Conservation (phyloP, 1,284 basidiomycete genomes). For the Moesziomyces sp. region DNA sequence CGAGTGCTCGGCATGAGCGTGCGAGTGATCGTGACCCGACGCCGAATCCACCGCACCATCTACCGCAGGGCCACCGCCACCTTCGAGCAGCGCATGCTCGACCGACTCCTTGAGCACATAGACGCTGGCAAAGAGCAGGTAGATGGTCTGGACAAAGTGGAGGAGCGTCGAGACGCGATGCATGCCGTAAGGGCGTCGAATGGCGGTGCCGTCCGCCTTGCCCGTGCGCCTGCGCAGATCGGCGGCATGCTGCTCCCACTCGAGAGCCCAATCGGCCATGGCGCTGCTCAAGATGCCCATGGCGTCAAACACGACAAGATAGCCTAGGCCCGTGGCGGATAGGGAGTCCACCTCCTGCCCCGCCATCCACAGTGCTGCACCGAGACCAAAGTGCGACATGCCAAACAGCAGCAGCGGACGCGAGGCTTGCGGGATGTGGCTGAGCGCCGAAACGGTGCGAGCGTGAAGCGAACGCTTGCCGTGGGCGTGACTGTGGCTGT, state of each 20-base stretch:
- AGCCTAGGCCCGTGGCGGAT: slow-evolving; percentile 87
- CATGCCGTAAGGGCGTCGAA: slow-evolving; percentile 71
- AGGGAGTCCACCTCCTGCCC: slow-evolving; percentile 90
- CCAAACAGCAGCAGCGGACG: slow-evolving; percentile 69
- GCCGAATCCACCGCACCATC: slow-evolving; percentile 26
- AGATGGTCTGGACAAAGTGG: slow-evolving; percentile 87
- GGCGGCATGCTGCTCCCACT: slow-evolving; percentile 42
- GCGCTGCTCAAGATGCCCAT: slow-evolving; percentile 57
- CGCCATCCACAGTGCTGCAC: slow-evolving; percentile 81
- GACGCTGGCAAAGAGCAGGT: slow-evolving; percentile 87
- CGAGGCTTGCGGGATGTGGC: slow-evolving; percentile 65
- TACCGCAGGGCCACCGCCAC: slow-evolving; percentile 8
- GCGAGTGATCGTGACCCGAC: slow-evolving; percentile 42
- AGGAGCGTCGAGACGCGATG: slow-evolving; percentile 80
- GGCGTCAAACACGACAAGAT: slow-evolving; percentile 94
- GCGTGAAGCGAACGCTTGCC: slow-evolving; percentile 24
- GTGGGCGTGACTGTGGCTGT: slow-evolving; percentile 21
- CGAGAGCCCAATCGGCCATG: slow-evolving; percentile 38
- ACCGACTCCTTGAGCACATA: slow-evolving; percentile 94
- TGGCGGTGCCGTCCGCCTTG: slow-evolving; percentile 20
- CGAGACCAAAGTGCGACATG: slow-evolving; percentile 70
- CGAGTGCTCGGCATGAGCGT: slow-evolving; percentile 50
- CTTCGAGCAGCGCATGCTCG: slow-evolving; percentile 65
- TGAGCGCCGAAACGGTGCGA: slow-evolving; percentile 47
- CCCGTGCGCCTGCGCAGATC: slow-evolving; percentile 26